Conservation (phyloP, 495 filamentous ascomycete species). For the Paragyromitra xinjiangensis region DNA sequence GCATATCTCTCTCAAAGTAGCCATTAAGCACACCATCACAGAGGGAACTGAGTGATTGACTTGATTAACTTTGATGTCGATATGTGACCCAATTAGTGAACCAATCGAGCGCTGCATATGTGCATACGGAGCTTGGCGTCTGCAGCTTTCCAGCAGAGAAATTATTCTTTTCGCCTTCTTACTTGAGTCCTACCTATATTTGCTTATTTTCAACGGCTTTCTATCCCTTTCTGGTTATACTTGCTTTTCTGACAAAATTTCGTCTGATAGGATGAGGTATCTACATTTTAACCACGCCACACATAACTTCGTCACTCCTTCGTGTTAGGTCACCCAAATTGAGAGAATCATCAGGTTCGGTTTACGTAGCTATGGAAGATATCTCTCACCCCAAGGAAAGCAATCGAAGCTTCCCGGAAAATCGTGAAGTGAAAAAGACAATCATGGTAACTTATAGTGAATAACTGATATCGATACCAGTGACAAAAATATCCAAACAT, state of each 20-base stretch:
- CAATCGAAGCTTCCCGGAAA: neutral
- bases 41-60: neutral
- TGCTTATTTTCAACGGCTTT: slow-evolving; percentile 12
- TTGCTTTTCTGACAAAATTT: slow-evolving; percentile 5
- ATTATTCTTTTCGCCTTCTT: slow-evolving; percentile 4
- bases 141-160: neutral
- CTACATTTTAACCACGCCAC: neutral
- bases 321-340: neutral
- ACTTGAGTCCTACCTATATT: neutral
- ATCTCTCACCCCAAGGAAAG: neutral
- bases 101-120: neutral
- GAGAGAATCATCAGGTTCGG: neutral
- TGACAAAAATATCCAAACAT: neutral
- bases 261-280: neutral
- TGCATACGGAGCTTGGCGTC: neutral
- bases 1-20: neutral
- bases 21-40: neutral
- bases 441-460: neutral
- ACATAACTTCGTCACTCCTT: neutral
- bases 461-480: neutral
- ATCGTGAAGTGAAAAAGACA: neutral
- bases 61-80: neutral
- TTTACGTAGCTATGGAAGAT: neutral
- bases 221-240: neutral
- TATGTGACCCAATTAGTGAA: neutral